A percentile compares a stretch with the other conserved stretches of the same genome.
Conservation (phyloP, 2,329 filamentous ascomycete species). For the Metarhizium sp. region DNA sequence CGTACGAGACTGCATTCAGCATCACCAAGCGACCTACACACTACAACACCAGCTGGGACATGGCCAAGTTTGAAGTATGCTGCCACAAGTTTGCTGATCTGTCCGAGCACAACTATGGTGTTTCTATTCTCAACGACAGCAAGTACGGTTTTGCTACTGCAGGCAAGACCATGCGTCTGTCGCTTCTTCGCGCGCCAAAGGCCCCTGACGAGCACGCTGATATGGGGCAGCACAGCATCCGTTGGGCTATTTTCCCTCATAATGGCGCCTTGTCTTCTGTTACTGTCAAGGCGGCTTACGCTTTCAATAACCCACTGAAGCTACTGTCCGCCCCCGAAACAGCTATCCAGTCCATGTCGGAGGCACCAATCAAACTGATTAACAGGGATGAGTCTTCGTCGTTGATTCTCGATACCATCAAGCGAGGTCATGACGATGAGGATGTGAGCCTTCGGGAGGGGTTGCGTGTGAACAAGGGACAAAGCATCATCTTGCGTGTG, state of each 20-base stretch:
- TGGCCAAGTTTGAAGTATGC: constrained; percentile 97
- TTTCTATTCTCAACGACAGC: constrained; percentile 87
- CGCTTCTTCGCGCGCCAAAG: constrained; percentile 77
- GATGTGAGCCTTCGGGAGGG: constrained; percentile 56
- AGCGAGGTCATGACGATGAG: constrained; percentile 83
- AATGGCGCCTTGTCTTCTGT: constrained; percentile 57
- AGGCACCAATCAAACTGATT: constrained; percentile 53
- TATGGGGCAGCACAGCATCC: constrained; percentile 81
- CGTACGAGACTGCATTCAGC: constrained; percentile 91
- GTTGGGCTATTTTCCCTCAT: constrained; percentile 87
- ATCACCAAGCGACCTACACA: constrained; percentile 85
- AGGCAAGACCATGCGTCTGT: constrained; percentile 83
- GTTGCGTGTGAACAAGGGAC: constrained; percentile 57
- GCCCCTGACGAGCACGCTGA: constrained; percentile 89
- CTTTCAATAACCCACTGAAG: constrained; percentile 77
- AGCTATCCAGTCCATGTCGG: constrained; percentile 16
- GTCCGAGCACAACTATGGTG: constrained; percentile 79
- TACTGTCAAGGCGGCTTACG: constrained; percentile 75
- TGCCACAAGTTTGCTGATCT: constrained; percentile 91
- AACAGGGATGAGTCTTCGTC: constrained; percentile 45
- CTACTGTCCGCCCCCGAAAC: constrained; percentile 20
- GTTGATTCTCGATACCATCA: constrained; percentile 79
- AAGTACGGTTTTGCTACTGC: constrained; percentile 93
- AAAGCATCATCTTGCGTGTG: constrained; percentile 72
- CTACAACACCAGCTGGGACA: constrained; percentile 96